Base-by-base conservation (phyloP, 2,329 filamentous ascomycete species). In the Ascochyta clinopodiicola region DNA sequence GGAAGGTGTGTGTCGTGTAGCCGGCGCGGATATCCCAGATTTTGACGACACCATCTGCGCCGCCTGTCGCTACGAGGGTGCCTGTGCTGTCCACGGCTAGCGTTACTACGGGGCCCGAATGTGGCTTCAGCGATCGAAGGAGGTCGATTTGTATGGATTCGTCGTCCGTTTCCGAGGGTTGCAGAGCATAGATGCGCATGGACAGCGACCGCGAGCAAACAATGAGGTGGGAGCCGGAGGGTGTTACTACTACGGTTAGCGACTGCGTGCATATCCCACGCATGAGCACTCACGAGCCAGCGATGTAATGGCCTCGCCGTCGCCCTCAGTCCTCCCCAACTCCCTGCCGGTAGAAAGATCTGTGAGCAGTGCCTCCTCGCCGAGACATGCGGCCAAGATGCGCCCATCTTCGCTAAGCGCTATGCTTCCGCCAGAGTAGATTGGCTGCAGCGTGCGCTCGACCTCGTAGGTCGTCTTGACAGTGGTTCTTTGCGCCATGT, bases 11-110 rank as follows among this genome's bases (percentile, higher is more conserved):
- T 25, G 96, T 99, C 29, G 92, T 87, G 75, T 90, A 98, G 21
- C 95, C 95, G 39, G 88, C 91, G 44, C 84, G 82, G 56, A 99
- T 92, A 77, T 99, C 95, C 94, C 94, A 99, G 47, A 99, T 88
- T 76, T 99, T 99, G 67, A 98, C 91, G 0, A 90, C 86, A 22
- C 95, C 95, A 72, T 99, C 95, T 3, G 95, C 93, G 44, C 91
- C 91, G 60, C 96, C 95, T 15, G 94, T 98, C 15, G 93, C 95
- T 38, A 99, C 82, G 12, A 99, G 81, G 2, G 94, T 96, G 69
- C 93, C 90, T 1, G 93, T 96, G 49, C 86, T 84, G 74, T 99
- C 95, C 58, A 95, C 87, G 1, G 91, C 88, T 13, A 94, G 82
- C 8, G 94, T 91, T 1, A 96, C 88, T 1, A 98, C 92, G 0